Conservation (phyloP, 176 grass and related monocot species). For the Tillandsia leiboldiana region DNA sequence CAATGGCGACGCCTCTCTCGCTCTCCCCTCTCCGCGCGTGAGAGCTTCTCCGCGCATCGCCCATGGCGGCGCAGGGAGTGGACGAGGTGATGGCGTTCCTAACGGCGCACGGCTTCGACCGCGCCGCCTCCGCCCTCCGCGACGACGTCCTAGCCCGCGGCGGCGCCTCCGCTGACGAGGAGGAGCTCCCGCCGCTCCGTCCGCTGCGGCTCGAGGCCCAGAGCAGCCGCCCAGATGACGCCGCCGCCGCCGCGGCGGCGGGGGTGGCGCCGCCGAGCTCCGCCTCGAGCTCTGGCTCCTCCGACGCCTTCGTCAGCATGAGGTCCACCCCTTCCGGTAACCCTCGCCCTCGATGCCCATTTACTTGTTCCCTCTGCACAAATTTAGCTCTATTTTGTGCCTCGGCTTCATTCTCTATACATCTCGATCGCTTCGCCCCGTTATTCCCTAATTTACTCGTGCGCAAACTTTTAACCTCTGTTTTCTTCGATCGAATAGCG, state of each 20-base stretch:
- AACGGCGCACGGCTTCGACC: slow-evolving; percentile 57
- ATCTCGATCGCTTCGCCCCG: too few species aligned
- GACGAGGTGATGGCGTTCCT: slow-evolving; percentile 92
- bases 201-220: slow-evolving; percentile 52
- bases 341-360: neutral
- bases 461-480: too few species aligned
- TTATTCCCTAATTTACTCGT: too few species aligned
- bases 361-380: neutral
- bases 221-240: neutral
- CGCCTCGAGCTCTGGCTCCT: slow-evolving; percentile 49
- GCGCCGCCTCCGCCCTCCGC: slow-evolving; percentile 73
- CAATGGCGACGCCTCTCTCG: slow-evolving; percentile 42
- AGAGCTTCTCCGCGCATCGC: slow-evolving; percentile 3
- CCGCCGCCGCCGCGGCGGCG: slow-evolving; percentile 6
- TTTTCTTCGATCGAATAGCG: too few species aligned
- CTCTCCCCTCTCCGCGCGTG: slow-evolving; percentile 12
- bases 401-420: neutral
- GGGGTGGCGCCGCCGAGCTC: slow-evolving; percentile 24
- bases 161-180: neutral
- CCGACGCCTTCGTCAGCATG: slow-evolving; percentile 87
- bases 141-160: slow-evolving; percentile 62
- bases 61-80: slow-evolving; percentile 63
- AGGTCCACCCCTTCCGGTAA: slow-evolving; percentile 72
- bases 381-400: neutral
- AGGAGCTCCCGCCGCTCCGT: slow-evolving; percentile 16